Base-by-base conservation (phyloP, 345 rosid species). In the Eucalyptus camaldulensis region DNA sequence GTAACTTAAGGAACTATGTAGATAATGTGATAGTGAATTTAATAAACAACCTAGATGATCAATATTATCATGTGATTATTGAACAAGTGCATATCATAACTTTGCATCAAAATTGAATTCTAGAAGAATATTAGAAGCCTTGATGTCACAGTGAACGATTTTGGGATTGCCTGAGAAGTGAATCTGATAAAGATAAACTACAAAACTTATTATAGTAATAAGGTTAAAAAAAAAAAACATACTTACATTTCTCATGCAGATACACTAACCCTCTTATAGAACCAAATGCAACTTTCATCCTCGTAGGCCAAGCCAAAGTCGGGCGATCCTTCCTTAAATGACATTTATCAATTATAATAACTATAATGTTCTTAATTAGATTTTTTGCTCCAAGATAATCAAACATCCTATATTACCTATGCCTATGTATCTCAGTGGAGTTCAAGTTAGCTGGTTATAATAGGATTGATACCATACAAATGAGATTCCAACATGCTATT, bases 101-200 rank as follows among this genome's bases (percentile, higher is more conserved):
- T 56, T 56, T 56, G 29, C 62, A 10, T 56, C 62, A 56, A 56
- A 56, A 22, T 56, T 24, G 62, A 56, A 56, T 22, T 56, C 62
- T 56, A 56, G 62, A 56, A 24, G 62, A 56, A 56, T 56, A 24
- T 56, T 56, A 24, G 62, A 56, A 24, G 27, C 29, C 91, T 97
- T 97, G 37, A 97, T 96, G 91, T 97, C 99, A 44, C 96, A 95
- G 88, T 96, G 98, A 91, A 96, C 94, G 89, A 96, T 94, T 92
- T 93, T 95, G 65, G 98, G 97, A 10, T 92, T 92, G 93, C 98
- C 96, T 97, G 92, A 81, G 86, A 54, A 90, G 53, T 37, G 29
- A 87, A 37, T 51, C 4, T 27, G 51, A 49, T 43, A 40, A 69
- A 72, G 49, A 83, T 83, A 49, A 25, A 83, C 27, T 4, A 22